Evolutionary conservation across 768 basidiomycete genomes (phyloP).

Genomic region (Mycena capillaripes): DNA sequence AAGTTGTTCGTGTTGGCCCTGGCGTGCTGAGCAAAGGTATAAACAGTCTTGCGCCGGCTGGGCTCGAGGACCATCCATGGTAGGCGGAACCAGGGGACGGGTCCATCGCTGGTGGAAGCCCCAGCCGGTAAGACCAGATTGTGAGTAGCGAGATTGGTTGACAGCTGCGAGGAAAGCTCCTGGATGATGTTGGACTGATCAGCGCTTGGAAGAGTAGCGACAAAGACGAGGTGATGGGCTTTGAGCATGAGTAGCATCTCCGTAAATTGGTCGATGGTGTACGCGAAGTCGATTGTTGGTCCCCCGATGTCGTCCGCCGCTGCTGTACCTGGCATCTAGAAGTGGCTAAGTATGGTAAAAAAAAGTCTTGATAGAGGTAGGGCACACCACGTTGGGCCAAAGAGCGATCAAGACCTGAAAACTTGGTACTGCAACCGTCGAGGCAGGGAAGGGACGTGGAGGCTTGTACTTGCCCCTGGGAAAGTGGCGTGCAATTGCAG

Average conservation of each 20-base stretch:
- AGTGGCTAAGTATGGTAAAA: not conserved
- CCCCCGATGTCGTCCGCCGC: not conserved
- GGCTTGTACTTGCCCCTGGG: constrained; percentile 1
- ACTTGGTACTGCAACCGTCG: not conserved
- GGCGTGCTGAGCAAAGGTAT: not conserved
- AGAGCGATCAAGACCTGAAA: not conserved
- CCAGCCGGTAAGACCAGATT: not conserved
- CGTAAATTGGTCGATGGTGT: constrained; percentile 10
- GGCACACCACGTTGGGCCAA: not conserved
- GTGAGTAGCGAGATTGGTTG: not conserved
- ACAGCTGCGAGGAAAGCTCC: not conserved
- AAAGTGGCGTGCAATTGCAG: constrained; percentile 8
- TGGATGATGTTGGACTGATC: not conserved
- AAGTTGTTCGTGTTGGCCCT: constrained; percentile 12
- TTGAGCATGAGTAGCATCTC: not conserved
- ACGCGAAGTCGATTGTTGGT: not conserved
- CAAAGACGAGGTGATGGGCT: not conserved
- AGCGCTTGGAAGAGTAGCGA: not conserved
- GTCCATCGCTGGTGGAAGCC: too few species aligned
- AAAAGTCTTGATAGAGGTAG: too few species aligned
- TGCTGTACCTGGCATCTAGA: not conserved
- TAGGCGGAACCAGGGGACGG: not conserved
- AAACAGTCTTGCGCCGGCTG: not conserved
- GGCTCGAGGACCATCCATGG: not conserved
- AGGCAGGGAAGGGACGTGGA: not conserved